These are phyloP conservation scores for Fusarium avenaceum DNA, from an alignment of 2,329 filamentous ascomycete genomes.

Conservation along the genomic window DNA sequence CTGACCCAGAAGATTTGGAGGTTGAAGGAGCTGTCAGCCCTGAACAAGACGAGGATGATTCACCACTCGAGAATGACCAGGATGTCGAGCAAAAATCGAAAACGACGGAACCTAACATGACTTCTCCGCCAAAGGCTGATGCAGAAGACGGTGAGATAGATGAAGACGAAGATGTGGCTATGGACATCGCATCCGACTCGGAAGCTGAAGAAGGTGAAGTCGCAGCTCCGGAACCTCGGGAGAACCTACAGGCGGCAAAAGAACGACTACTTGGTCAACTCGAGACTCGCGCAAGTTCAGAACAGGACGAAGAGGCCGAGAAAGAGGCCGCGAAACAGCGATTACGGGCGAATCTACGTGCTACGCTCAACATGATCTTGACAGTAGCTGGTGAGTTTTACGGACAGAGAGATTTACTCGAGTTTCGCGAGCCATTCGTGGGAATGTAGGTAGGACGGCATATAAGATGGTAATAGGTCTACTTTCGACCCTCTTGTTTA, in stretches of 20 bases:
- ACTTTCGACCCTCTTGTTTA: slow-evolving; percentile 26
- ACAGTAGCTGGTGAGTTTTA: slow-evolving; percentile 90
- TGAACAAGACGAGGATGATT: slow-evolving; percentile 30
- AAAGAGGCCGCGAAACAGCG: slow-evolving; percentile 51
- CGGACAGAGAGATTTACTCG: slow-evolving; percentile 87
- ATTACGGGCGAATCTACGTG: slow-evolving; percentile 67
- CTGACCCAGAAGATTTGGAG: slow-evolving; percentile 51
- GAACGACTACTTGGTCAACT: slow-evolving; percentile 63
- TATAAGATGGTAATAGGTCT: slow-evolving; percentile 22
- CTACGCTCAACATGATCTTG: slow-evolving; percentile 92
- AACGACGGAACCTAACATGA: background rate
- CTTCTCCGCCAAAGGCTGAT: slow-evolving; percentile 20
- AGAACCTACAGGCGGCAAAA: slow-evolving; percentile 64
- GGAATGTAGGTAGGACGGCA: slow-evolving; percentile 54
- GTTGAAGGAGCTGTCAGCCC: slow-evolving; percentile 48
- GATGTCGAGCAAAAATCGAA: slow-evolving; percentile 21
- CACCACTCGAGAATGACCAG: slow-evolving; percentile 11
- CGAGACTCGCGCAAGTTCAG: slow-evolving; percentile 44
- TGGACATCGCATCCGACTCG: slow-evolving; percentile 59
- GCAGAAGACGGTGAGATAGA: slow-evolving; percentile 49
- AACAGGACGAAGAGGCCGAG: slow-evolving; percentile 48
- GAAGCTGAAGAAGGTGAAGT: slow-evolving; percentile 57
- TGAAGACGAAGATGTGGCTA: slow-evolving; percentile 54
- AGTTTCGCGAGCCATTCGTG: slow-evolving; percentile 75
- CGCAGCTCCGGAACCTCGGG: slow-evolving; percentile 41